These are phyloP conservation scores for Rhizopogon vinicolor DNA, from an alignment of 768 basidiomycete genomes.

Conservation along the genomic window DNA sequence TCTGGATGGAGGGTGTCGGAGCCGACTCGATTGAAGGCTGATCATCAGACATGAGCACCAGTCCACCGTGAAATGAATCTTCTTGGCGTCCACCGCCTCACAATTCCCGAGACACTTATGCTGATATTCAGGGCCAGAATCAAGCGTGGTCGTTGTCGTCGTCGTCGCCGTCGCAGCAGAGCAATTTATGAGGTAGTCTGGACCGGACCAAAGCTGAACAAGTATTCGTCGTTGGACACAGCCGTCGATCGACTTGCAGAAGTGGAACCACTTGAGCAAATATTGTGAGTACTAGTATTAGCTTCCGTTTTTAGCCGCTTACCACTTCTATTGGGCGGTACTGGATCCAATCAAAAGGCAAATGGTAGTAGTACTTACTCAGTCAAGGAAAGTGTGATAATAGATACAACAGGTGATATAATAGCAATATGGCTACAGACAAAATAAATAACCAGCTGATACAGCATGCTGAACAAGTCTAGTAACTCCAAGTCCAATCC, in stretches of 20 bases:
- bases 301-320: no score
- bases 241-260: no score
- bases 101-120: background rate
- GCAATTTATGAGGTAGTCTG: no score
- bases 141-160: no score
- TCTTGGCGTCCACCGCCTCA: background rate
- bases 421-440: background rate
- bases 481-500: background rate
- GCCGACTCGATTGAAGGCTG: slow-evolving; percentile 43
- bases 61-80: background rate
- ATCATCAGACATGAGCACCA: background rate
- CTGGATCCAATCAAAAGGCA: no score
- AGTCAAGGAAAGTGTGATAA: no score
- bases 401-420: background rate
- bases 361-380: no score
- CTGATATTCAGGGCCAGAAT: background rate
- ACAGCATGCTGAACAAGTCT: background rate
- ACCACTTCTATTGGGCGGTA: no score
- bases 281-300: no score
- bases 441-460: background rate
- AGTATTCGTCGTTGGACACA: background rate
- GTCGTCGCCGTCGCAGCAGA: background rate
- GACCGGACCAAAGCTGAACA: background rate
- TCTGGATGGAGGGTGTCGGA: slow-evolving; percentile 61
- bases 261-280: no score